Evolutionary conservation across 2,329 filamentous ascomycete genomes (phyloP).

Genomic region (Aspergillus tamarii): DNA sequence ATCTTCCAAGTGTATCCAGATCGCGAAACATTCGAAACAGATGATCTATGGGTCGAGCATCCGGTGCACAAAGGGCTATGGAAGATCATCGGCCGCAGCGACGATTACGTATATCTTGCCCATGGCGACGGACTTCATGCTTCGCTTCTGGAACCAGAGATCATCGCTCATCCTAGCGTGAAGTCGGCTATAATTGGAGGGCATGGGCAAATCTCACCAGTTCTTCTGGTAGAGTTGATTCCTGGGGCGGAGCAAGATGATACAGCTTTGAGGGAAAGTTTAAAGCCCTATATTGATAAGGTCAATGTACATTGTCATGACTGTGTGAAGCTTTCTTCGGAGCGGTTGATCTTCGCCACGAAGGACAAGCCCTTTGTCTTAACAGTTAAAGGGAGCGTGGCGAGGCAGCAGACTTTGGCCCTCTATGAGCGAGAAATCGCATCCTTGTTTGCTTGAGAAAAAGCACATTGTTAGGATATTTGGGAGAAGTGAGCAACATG

Average conservation of each 20-base stretch:
- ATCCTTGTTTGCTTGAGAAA: neutral
- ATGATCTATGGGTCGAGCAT: constrained; percentile 29
- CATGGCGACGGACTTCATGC: constrained; percentile 28
- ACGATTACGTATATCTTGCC: constrained; percentile 22
- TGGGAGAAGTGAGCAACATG: neutral
- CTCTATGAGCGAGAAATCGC: neutral
- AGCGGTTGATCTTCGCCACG: neutral
- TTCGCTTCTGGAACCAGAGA: constrained; percentile 26
- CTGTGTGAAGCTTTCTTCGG: neutral
- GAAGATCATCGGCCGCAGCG: constrained; percentile 29
- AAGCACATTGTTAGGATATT: neutral
- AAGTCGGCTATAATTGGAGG: constrained; percentile 28
- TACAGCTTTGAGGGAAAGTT: neutral
- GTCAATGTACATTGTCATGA: neutral
- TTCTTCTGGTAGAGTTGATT: constrained; percentile 12
- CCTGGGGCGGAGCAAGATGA: neutral
- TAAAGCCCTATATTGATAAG: neutral
- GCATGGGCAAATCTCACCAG: constrained; percentile 21
- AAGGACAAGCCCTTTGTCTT: neutral
- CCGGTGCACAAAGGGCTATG: constrained; percentile 25
- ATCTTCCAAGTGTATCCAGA: constrained; percentile 28
- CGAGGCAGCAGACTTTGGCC: neutral
- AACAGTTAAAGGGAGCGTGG: neutral
- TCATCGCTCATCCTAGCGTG: constrained; percentile 23
- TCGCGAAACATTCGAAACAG: constrained; percentile 22